Conservation (phyloP, 495 filamentous ascomycete genomes). For the Hypoxylon perforatum region DNA sequence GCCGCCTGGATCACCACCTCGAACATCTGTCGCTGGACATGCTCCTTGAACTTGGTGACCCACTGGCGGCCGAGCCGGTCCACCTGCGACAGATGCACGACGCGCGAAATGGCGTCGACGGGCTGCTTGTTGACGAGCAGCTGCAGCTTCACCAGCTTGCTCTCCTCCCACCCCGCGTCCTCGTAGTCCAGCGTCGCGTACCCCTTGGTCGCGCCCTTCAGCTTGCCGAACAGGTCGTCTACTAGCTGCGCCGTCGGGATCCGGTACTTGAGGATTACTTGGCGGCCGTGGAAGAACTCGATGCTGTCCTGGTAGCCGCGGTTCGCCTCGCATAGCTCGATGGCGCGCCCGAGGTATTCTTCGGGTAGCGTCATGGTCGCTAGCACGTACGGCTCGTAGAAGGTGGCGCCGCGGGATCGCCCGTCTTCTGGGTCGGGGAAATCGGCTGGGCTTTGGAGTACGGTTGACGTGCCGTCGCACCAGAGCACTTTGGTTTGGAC, state of each 20-base stretch:
- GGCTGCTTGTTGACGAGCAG: constrained; percentile 90
- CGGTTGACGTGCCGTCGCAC: constrained; percentile 74
- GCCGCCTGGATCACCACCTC: constrained; percentile 96
- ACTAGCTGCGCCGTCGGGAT: constrained; percentile 89
- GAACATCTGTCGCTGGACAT: constrained; percentile 95
- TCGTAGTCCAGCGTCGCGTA: constrained; percentile 92
- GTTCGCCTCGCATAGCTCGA: constrained; percentile 92
- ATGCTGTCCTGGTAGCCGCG: constrained; percentile 86
- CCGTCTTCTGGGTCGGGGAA: constrained; percentile 81
- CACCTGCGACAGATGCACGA: constrained; percentile 84
- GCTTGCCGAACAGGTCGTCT: constrained; percentile 96
- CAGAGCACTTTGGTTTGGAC: constrained; percentile 90
- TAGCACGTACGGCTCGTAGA: constrained; percentile 87
- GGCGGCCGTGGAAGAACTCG: constrained; percentile 90
- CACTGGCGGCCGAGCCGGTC: constrained; percentile 81
- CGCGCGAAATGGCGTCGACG: constrained; percentile 92
- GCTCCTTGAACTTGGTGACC: constrained; percentile 97
- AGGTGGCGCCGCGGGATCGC: constrained; percentile 61
- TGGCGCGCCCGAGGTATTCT: constrained; percentile 92
- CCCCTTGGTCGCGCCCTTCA: constrained; percentile 84
- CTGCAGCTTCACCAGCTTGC: constrained; percentile 88
- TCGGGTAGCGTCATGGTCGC: constrained; percentile 92
- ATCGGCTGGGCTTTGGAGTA: constrained; percentile 84
- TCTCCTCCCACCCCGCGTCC: constrained; percentile 85
- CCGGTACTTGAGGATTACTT: constrained; percentile 95